A percentile compares a stretch with the other conserved stretches of the same genome.
Evolutionary conservation across 2,329 filamentous ascomycete genomes (phyloP).

Genomic region (Beauveria australis): DNA sequence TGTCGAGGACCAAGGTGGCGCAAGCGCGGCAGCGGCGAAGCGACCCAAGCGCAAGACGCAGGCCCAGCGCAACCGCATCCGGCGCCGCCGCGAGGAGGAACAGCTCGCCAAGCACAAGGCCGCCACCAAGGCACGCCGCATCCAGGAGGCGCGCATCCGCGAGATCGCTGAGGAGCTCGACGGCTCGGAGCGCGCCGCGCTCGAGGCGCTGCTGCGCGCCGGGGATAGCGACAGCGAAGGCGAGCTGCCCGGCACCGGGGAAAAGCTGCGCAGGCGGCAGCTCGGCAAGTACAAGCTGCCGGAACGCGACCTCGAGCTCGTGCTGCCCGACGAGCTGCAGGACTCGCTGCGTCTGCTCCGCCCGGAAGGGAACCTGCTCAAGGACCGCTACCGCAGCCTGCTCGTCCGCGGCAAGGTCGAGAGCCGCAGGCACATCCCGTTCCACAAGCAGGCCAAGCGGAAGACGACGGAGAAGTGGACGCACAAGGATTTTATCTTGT

Average conservation of each 20-base stretch:
- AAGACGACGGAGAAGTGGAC: constrained; percentile 93
- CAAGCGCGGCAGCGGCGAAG: constrained; percentile 37
- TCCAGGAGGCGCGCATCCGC: constrained; percentile 61
- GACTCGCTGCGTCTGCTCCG: constrained; percentile 74
- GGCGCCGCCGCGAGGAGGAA: constrained; percentile 83
- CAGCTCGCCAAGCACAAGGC: constrained; percentile 65
- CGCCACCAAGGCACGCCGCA: constrained; percentile 63
- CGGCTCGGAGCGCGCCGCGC: constrained; percentile 45
- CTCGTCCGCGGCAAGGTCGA: constrained; percentile 86
- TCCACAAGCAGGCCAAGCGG: constrained; percentile 73
- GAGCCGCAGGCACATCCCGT: constrained; percentile 66
- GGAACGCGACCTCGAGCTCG: constrained; percentile 70
- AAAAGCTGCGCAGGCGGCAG: constrained; percentile 59
- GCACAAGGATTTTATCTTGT: constrained; percentile 75
- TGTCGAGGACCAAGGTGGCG: constrained; percentile 46
- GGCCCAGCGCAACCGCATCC: constrained; percentile 77
- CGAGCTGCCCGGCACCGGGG: constrained; percentile 36
- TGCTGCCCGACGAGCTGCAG: constrained; percentile 76
- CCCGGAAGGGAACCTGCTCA: constrained; percentile 91
- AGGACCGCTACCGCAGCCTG: constrained; percentile 84
- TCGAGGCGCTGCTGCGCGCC: constrained; percentile 23
- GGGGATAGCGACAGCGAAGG: constrained; percentile 43
- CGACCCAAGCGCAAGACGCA: constrained; percentile 78
- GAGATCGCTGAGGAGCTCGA: constrained; percentile 52
- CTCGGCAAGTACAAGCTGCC: constrained; percentile 69